phyloP scores from a whole-genome alignment of 805 yeast species.

The Isabelozyma heimii region DNA sequence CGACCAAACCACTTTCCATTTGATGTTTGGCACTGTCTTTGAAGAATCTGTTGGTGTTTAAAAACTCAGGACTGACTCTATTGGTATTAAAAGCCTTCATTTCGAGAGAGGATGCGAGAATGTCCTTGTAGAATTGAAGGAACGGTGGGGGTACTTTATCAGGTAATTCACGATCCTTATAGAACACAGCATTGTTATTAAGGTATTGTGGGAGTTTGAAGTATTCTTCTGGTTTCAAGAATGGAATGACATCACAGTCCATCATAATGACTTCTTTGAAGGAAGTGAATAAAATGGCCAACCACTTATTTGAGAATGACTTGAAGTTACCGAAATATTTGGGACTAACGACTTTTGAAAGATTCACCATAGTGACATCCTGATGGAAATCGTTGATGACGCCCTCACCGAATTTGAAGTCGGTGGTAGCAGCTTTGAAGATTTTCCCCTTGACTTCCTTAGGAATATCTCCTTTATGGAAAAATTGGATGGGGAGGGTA shows the following conservation, averaged over 20 bases:
- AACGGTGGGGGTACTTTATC: background rate
- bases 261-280: conserved; percentile 17
- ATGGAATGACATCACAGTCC: conserved; percentile 17
- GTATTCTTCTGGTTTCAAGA: conserved; percentile 10
- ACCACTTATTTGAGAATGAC: conserved; percentile 6
- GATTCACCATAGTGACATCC: background rate
- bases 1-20: conserved; percentile 38
- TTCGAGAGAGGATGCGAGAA: background rate
- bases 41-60: conserved; percentile 11
- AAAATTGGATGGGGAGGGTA: conserved; percentile 15
- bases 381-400: background rate
- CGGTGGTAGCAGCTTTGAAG: background rate
- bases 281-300: conserved; percentile 18
- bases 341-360: background rate
- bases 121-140: background rate
- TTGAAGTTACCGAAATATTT: background rate
- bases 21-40: conserved; percentile 14
- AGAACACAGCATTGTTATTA: conserved; percentile 17
- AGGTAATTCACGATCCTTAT: conserved; percentile 4
- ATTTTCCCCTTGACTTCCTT: background rate
- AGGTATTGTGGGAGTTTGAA: conserved; percentile 14
- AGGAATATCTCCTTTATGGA: conserved; percentile 6
- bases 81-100: background rate
- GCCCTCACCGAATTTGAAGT: background rate
- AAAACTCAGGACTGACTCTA: background rate